Evolutionary conservation across 139 green algal genomes (phyloP), one percentile per base, ranked within the genome.

Genomic region (Coelastrella sp.): DNA sequence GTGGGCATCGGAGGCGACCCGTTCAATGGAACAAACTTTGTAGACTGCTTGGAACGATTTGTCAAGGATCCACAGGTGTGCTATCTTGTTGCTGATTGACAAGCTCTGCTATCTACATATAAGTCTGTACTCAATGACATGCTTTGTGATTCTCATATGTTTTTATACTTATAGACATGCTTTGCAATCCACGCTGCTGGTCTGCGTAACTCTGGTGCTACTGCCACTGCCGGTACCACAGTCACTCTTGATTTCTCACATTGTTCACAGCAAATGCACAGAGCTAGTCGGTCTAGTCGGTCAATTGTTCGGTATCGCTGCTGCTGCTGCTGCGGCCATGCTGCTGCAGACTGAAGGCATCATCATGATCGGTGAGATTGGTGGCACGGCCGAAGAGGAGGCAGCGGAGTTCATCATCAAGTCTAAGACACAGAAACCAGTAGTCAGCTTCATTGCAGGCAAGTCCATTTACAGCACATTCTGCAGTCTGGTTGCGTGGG

Each of bases 301-400:
- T 20, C 23, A 20, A 5, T 60, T 8, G 0, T 0, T 71, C 11
- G n/a, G 11, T 22, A 19, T 64, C 14, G 4, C 54, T 64, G 76
- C 76, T 83, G 77, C 22, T 78, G 61, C 64, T 87, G 81, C 14
- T 64, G 13, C 81, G 65, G 81, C 64, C 32, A 47, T 77, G 11
- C 61, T 64, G 61, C 54, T 87, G 60, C 68, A 98, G 96, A 99
- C 97, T 0, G 96, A 98, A 91, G 97, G 97, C 80, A 99, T 99
- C 93, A 99, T 99, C 92, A 98, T 99, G 96, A 99, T 99, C 87
- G 98, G 98, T 57, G 98, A 99, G 93, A 99, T 99, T 80, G 98
- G 98, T n/a, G 98, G 98, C 64, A 98, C 94, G 2, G 98, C 98
- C 2, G 98, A 99, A 95, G 98, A 99, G 95, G 97, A 99, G 83